Conservation (phyloP, 345 rosid species). For the Excoecaria cochinchinensis region DNA sequence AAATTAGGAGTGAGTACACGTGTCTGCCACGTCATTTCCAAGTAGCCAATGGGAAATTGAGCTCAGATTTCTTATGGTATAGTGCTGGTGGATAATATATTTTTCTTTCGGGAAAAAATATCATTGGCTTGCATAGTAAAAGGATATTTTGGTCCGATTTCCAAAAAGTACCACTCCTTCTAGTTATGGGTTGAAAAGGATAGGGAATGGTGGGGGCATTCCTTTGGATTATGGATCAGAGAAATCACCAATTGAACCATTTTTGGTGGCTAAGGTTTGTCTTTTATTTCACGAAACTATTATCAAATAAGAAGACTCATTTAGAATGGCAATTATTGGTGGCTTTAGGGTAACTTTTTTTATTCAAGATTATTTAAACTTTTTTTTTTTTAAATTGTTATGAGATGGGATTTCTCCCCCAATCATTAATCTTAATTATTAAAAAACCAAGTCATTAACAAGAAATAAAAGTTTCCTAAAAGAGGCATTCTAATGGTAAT, state of each 20-base stretch:
- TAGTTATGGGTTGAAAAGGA: conserved; percentile 36
- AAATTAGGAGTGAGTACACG: conserved; percentile 29
- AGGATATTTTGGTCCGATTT: conserved; percentile 36
- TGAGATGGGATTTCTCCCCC: too few species aligned
- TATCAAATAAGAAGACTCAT: too few species aligned
- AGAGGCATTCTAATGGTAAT: too few species aligned
- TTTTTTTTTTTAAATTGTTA: too few species aligned
- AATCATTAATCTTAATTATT: too few species aligned
- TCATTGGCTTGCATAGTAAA: neutral
- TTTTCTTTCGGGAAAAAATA: neutral
- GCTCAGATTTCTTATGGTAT: conserved; percentile 50
- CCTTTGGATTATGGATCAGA: conserved; percentile 11
- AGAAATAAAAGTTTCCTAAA: too few species aligned
- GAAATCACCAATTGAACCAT: neutral
- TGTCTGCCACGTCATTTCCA: conserved; percentile 47
- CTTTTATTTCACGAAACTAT: neutral
- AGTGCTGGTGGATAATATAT: neutral
- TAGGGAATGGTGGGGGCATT: conserved; percentile 14
- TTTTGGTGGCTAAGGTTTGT: neutral
- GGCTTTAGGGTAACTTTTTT: too few species aligned
- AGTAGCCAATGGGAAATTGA: conserved; percentile 51
- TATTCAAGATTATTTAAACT: too few species aligned
- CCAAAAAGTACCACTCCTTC: conserved; percentile 18
- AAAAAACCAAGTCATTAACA: too few species aligned
- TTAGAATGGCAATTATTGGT: too few species aligned